phyloP scores from a whole-genome alignment of 306 rosid genomes.

The Urtica urens region DNA sequence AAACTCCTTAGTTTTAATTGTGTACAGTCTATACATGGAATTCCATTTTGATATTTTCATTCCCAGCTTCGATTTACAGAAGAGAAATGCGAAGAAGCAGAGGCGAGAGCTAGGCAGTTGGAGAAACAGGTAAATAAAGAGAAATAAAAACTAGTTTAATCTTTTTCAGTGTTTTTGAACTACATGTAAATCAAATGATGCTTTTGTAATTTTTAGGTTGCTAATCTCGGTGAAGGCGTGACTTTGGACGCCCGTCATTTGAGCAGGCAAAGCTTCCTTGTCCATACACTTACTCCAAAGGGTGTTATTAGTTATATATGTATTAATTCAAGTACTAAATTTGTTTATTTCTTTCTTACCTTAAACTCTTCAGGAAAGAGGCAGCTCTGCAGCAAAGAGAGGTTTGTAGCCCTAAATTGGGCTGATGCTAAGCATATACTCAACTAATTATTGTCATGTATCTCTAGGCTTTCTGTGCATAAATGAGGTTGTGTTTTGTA shows the following conservation, averaged over 20 bases:
- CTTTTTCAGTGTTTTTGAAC: background rate
- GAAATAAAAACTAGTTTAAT: background rate
- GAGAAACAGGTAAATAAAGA: slow-evolving; percentile 73
- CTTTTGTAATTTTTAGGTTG: slow-evolving; percentile 32
- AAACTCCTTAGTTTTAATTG: too few relatives aligned
- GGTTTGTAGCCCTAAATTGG: slow-evolving; percentile 33
- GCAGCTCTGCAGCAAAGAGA: slow-evolving; percentile 90
- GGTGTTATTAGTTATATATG: background rate
- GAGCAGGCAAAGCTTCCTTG: slow-evolving; percentile 59
- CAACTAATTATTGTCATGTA: background rate
- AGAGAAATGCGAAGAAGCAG: slow-evolving; percentile 82
- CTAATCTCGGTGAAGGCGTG: slow-evolving; percentile 76
- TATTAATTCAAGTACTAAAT: slow-evolving; percentile 21
- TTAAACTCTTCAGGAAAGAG: slow-evolving; percentile 70
- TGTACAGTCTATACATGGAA: too few relatives aligned
- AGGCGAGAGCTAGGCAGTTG: slow-evolving; percentile 73
- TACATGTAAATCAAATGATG: too few relatives aligned
- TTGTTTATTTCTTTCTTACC: slow-evolving; percentile 10
- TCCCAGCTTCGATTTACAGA: slow-evolving; percentile 94
- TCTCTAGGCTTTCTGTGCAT: too few relatives aligned
- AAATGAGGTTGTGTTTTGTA: slow-evolving; percentile 20
- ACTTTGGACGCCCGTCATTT: slow-evolving; percentile 77
- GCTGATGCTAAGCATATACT: background rate
- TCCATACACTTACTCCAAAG: background rate
- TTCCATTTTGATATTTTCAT: slow-evolving; percentile 37